A percentile compares a stretch with the other conserved stretches of the same genome.
phyloP scores from a whole-genome alignment of 805 yeast genomes.

The Debaryomyces prosopidis region DNA sequence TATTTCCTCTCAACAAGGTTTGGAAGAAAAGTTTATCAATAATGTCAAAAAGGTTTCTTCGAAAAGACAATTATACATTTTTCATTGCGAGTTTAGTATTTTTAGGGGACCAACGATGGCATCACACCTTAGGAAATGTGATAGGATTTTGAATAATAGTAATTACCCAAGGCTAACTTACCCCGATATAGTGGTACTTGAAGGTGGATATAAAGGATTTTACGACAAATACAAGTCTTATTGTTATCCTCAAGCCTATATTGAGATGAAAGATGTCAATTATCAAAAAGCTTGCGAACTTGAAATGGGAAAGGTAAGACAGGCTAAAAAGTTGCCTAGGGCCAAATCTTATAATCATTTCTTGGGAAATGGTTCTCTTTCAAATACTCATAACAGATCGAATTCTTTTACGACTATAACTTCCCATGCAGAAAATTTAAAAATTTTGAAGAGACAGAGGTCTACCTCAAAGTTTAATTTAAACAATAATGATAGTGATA shows the following conservation, averaged over 20 bases:
- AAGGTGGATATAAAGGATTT: slow-evolving; percentile 89
- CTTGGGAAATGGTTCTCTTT: slow-evolving; percentile 2
- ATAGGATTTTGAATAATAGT: slow-evolving; percentile 70
- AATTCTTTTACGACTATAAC: slow-evolving; percentile 31
- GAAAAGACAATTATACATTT: slow-evolving; percentile 57
- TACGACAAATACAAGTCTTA: slow-evolving; percentile 56
- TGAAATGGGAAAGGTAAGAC: slow-evolving; percentile 46
- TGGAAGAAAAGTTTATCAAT: slow-evolving; percentile 57
- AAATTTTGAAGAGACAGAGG: slow-evolving; percentile 33
- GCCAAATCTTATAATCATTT: slow-evolving; percentile 37
- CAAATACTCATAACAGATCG: slow-evolving; percentile 21
- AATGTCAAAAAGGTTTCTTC: slow-evolving; percentile 10
- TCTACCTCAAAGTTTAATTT: slow-evolving; percentile 13
- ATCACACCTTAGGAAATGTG: slow-evolving; percentile 76
- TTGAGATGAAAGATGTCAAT: slow-evolving; percentile 69
- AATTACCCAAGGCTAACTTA: slow-evolving; percentile 79
- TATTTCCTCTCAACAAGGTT: slow-evolving; percentile 64
- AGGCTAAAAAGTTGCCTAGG: slow-evolving; percentile 40
- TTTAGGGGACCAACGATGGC: slow-evolving; percentile 96
- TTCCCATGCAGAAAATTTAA: slow-evolving; percentile 24
- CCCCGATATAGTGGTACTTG: slow-evolving; percentile 85
- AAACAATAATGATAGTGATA: neutral
- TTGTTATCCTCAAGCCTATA: slow-evolving; percentile 77
- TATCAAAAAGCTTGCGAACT: slow-evolving; percentile 42
- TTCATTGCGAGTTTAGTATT: slow-evolving; percentile 94